These are phyloP conservation scores for Paramecium primaurelia DNA, from an alignment of 73 alveolate species.

Conservation along the genomic window DNA sequence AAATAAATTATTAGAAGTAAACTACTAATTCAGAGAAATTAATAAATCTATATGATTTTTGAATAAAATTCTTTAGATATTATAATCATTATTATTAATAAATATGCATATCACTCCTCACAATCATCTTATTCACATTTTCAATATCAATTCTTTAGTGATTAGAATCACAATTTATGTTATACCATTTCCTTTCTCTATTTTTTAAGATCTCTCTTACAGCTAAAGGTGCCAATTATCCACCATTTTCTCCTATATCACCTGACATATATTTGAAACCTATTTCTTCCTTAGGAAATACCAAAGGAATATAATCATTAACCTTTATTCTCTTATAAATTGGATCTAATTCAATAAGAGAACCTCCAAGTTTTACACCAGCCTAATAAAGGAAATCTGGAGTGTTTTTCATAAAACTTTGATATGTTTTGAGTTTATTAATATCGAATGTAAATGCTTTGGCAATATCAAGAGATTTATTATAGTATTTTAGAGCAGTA, in stretches of 20 bases:
- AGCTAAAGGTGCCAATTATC: neutral
- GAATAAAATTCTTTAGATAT: neutral
- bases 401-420: neutral
- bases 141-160: neutral
- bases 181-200: neutral
- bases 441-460: neutral
- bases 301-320: neutral
- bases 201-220: neutral
- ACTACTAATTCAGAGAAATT: no score
- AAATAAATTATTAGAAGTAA: no score
- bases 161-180: neutral
- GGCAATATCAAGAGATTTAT: neutral
- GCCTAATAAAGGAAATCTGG: neutral
- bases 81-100: neutral
- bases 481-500: neutral
- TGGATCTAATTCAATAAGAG: neutral
- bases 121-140: neutral
- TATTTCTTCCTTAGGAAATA: conserved; percentile 10
- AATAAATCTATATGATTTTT: neutral
- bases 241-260: neutral
- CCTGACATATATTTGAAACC: neutral
- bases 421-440: neutral
- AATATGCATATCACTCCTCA: neutral
- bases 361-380: neutral
- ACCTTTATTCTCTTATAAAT: neutral